A percentile compares a stretch with the other conserved stretches of the same genome.
Conservation (phyloP, 176 grass and related monocot genomes). For the Carex pumila region DNA sequence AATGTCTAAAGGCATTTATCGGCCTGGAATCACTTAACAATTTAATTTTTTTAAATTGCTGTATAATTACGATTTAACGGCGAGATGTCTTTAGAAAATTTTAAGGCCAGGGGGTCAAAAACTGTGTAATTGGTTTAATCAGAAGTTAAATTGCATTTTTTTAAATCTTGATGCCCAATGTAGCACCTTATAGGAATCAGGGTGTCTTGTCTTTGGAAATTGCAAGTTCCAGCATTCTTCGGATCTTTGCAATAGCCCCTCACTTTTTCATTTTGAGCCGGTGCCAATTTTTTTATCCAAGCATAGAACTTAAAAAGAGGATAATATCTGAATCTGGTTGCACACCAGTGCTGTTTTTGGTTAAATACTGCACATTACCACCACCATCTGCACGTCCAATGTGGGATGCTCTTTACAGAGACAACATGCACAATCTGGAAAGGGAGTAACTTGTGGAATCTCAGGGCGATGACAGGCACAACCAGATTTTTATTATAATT, state of each 20-base stretch:
- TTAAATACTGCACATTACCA: background rate
- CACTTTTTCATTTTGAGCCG: background rate
- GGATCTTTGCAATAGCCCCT: background rate
- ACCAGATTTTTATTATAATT: no score
- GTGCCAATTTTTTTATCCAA: background rate
- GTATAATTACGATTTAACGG: background rate
- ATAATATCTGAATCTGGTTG: background rate
- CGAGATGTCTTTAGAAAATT: background rate
- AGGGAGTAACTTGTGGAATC: background rate
- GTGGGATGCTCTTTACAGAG: background rate
- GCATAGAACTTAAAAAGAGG: background rate
- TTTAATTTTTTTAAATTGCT: background rate
- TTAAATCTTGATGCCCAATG: background rate
- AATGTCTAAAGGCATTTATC: background rate
- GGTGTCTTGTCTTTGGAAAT: background rate
- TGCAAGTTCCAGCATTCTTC: background rate
- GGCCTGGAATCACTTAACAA: background rate
- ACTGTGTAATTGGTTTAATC: background rate
- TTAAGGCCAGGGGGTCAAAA: background rate
- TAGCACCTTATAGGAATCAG: background rate
- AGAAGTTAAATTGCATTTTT: background rate
- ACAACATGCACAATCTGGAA: background rate
- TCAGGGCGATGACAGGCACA: background rate
- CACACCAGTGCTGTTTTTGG: background rate
- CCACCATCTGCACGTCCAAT: background rate